Evolutionary conservation across 176 grass and related monocot genomes (phyloP).

Genomic region (Carex kokanica): DNA sequence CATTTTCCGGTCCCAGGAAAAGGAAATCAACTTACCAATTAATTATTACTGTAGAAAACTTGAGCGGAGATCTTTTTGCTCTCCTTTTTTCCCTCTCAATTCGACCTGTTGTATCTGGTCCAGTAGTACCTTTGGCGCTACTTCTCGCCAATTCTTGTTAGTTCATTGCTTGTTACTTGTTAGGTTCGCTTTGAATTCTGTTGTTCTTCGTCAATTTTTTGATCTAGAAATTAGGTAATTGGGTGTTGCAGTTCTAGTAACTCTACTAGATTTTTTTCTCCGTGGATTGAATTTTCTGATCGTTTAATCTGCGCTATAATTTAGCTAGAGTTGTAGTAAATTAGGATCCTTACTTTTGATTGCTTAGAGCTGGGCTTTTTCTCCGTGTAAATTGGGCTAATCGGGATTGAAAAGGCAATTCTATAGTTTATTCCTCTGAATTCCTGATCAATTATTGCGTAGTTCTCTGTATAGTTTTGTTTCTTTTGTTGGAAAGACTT

Average conservation of each 20-base stretch:
- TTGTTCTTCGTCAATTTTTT: not conserved
- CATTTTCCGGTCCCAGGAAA: not conserved
- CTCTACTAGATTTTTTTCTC: not conserved
- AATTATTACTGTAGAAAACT: constrained; percentile 21
- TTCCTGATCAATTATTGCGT: not conserved
- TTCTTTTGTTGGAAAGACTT: not conserved
- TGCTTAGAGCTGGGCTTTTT: not conserved
- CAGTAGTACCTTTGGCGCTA: not conserved
- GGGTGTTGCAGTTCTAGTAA: not conserved
- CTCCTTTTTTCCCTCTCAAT: not conserved
- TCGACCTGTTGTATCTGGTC: not conserved
- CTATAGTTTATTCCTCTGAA: not conserved
- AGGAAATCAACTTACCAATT: not conserved
- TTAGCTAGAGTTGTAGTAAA: not conserved
- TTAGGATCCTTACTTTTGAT: not conserved
- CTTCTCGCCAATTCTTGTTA: not conserved
- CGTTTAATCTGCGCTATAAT: not conserved
- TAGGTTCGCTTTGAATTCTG: not conserved
- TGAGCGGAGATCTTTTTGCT: not conserved
- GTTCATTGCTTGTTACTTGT: not conserved
- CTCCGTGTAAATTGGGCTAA: not conserved
- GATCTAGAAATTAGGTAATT: not conserved
- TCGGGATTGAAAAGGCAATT: not conserved
- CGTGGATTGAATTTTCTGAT: not conserved
- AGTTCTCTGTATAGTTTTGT: not conserved